Percentiles rank a stretch among this genome's conserved stretches.
Conservation (phyloP, 148 eudicot species). For the Rhododendron henanense region DNA sequence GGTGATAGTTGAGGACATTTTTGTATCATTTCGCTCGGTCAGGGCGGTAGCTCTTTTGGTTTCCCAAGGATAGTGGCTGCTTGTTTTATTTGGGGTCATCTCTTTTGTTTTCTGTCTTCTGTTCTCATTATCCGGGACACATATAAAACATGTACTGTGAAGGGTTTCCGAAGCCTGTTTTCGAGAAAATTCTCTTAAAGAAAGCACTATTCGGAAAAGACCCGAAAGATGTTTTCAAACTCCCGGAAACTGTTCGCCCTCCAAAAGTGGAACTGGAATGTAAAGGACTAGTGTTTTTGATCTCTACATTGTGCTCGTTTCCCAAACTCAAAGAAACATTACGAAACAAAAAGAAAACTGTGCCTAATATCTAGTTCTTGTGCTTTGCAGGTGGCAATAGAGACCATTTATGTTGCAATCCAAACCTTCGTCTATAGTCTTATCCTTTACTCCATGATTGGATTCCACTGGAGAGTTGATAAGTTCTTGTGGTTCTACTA, state of each 20-base stretch:
- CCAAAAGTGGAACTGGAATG: neutral
- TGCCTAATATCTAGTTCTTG: neutral
- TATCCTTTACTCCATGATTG: slow-evolving; percentile 43
- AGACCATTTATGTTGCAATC: slow-evolving; percentile 30
- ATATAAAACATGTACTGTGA: neutral
- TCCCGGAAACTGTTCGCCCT: neutral
- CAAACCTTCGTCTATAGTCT: slow-evolving; percentile 41
- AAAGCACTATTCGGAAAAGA: neutral
- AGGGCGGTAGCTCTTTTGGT: neutral
- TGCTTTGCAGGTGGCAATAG: slow-evolving; percentile 25
- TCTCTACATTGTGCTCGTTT: neutral
- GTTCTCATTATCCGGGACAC: neutral
- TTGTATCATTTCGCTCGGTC: neutral
- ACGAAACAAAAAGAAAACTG: neutral
- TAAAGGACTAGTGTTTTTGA: neutral
- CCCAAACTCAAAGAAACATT: neutral
- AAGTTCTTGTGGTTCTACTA: slow-evolving; percentile 42
- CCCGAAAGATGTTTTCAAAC: neutral
- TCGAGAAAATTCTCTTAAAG: neutral
- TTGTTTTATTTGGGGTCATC: neutral
- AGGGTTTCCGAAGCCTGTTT: neutral
- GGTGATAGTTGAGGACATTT: slow-evolving; percentile 16
- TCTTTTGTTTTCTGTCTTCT: neutral
- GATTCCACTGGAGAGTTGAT: slow-evolving; percentile 27
- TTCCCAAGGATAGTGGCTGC: neutral